Base-by-base conservation (phyloP, 805 yeast genomes). In the Pichia heedii region DNA sequence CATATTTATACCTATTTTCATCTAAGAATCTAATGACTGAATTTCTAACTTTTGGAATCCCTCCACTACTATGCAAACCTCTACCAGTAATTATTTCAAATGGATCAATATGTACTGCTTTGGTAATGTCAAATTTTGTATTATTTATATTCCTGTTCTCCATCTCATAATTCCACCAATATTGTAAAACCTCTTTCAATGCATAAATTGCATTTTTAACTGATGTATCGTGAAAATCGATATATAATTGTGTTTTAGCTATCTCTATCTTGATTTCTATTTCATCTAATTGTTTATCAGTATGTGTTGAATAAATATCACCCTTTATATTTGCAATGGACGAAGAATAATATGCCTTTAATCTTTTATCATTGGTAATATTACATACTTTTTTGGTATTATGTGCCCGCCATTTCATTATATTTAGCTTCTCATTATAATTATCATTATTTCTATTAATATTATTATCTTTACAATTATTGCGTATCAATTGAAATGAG, bases 141-240 rank as follows among this genome's bases (percentile, higher is more conserved):
- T 66, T 62, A 5, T 55, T 42, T 2, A 61, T 50, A 42, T 65
- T 70, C 41, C 89, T 55, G 20, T 60, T 56, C 2, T 52, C 50
- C 18, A 69, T 33, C 55, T 84, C 90, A 21, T 65, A 66, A 1
- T 54, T 47, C 90, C 90, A 84, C 93, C 93, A 84, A 4, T 55
- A 60, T 0, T 53, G 36, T 3, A 80, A 54, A 0, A 70, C 71
- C 11, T 33, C 39, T 5, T 54, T 44, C 1, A 71, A 60, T 2
- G 71, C 55, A 2, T 45, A 42, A 7, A 69, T 50, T 0, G 88
- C 86, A 27, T 67, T 69, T 0, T 62, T 51, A 10, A 76, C 76
- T 9, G 61, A 57, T 43, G 70, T 68, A 0, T 72, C 69, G 57
- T 84, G 93, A 8, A 82, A 66, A 61, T 84, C 90, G 3, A 81